Conservation (phyloP, 495 filamentous ascomycete species). For the Viridothelium virens region DNA sequence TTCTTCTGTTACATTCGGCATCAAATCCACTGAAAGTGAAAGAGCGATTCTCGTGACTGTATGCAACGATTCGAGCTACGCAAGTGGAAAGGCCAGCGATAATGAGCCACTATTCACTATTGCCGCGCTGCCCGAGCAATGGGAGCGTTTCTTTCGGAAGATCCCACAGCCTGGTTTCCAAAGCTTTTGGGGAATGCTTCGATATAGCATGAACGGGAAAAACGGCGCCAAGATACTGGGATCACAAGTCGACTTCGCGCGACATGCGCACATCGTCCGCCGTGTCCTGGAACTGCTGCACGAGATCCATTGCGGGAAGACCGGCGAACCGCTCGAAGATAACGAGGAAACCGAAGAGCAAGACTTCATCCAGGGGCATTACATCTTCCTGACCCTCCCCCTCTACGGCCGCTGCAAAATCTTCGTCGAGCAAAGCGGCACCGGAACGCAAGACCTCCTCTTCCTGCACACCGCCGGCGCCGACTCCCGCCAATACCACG, state of each 20-base stretch:
- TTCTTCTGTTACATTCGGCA: conserved; percentile 31
- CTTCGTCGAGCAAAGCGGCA: conserved; percentile 36
- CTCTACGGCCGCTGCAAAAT: conserved; percentile 36
- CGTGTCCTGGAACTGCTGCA: conserved; percentile 36
- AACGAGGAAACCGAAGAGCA: conserved; percentile 25
- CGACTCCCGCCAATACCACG: conserved; percentile 37
- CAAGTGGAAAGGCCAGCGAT: conserved; percentile 18
- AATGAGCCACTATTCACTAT: conserved; percentile 29
- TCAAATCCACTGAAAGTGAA: conserved; percentile 33
- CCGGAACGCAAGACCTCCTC: conserved; percentile 36
- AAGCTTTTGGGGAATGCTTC: conserved; percentile 35
- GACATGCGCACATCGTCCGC: conserved; percentile 37
- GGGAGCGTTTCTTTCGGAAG: conserved; percentile 37
- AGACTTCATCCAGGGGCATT: conserved; percentile 35
- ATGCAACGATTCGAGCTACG: conserved; percentile 16
- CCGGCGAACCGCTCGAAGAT: conserved; percentile 23
- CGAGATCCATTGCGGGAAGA: conserved; percentile 34
- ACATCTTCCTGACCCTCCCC: conserved; percentile 35
- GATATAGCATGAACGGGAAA: conserved; percentile 39
- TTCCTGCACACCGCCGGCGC: conserved; percentile 39
- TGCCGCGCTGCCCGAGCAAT: conserved; percentile 37
- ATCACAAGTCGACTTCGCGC: conserved; percentile 32
- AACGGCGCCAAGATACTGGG: conserved; percentile 33
- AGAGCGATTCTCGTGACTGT: conserved; percentile 32
- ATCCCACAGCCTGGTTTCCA: conserved; percentile 34